phyloP scores from a whole-genome alignment of 2,329 filamentous ascomycete species.

The Alternaria sp. region DNA sequence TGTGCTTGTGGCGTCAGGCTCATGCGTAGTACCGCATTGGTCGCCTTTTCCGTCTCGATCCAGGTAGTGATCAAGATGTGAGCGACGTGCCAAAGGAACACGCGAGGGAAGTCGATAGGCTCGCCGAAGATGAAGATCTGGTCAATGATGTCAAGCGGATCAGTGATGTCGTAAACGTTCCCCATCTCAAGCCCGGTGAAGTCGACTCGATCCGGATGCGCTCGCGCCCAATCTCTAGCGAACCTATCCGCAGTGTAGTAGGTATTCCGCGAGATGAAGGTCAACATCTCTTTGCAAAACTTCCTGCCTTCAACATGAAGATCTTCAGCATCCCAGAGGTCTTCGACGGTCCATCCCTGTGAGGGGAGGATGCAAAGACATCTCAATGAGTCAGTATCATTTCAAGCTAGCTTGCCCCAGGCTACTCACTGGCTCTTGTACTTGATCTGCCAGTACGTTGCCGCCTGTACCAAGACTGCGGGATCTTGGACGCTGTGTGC shows the following conservation, averaged over 20 bases:
- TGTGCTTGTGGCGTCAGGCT: neutral
- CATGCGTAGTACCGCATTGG: constrained; percentile 3
- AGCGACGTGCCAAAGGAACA: constrained; percentile 44
- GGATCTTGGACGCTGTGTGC: constrained; percentile 34
- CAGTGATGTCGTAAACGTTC: constrained; percentile 27
- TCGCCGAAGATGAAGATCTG: constrained; percentile 43
- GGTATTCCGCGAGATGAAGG: constrained; percentile 41
- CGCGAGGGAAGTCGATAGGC: constrained; percentile 29
- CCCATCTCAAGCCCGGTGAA: constrained; percentile 28
- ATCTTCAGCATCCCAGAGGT: constrained; percentile 49
- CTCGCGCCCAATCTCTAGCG: constrained; percentile 33
- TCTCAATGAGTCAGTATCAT: neutral
- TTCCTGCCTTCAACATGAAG: constrained; percentile 42
- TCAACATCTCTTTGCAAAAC: constrained; percentile 42
- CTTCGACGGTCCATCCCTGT: constrained; percentile 36
- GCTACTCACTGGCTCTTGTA: constrained; percentile 25
- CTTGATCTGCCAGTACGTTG: constrained; percentile 32
- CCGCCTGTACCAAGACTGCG: constrained; percentile 30
- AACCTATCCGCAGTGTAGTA: constrained; percentile 28
- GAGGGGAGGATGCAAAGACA: constrained; percentile 42
- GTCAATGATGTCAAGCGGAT: constrained; percentile 37
- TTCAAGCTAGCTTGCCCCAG: neutral
- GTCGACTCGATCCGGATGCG: constrained; percentile 32
- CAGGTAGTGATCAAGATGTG: constrained; percentile 37
- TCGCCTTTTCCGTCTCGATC: constrained; percentile 11